Base-by-base conservation (phyloP, 495 filamentous ascomycete species). In the Penicillium roqueforti region DNA sequence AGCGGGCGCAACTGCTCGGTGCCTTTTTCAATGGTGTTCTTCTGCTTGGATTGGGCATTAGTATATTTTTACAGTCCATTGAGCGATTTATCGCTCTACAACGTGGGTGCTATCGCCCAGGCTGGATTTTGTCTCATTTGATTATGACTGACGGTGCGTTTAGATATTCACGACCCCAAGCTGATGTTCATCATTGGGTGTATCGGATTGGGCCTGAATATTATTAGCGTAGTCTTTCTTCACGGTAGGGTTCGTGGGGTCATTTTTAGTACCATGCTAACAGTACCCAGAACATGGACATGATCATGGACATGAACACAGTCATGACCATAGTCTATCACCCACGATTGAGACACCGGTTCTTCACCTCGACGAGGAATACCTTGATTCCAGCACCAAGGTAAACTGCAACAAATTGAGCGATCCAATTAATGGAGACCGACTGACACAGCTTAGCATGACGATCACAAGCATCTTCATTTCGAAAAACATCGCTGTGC, bases 1-100 rank as follows among this genome's bases (percentile, higher is more conserved):
- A 95, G 66, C 84, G 91, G 39, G 86, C 89, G 13, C 89, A 92
- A 73, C 87, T 93, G 7, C 78, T 96, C 3, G 91, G 91, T 51
- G 91, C 91, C 14, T 85, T 95, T 56, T 86, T 95, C 74, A 97
- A 96, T 61, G 91, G 92, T 51, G 89, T 95, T 10, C 91, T 97
- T 63, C 75, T 97, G 28, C 84, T 96, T 50, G 90, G 86, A 0
- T 79, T 97, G n/a, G 95, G 91, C 64, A 76, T 96, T n/a, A 89
- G 89, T 19, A 91, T 97, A 60, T 88, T 96, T 57, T 79, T 97
- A 43, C 92, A 97, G 68, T 89, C 92, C 8, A 76, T 96, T 28
- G 86, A 89, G 51, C 83, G 92, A 22, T 87, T 96, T 60, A 74
- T 96, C 26, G 60, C 69, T 4, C 41, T 79, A 7, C 62, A 78